phyloP scores from a whole-genome alignment of 805 yeast genomes.

The Geotrichum ghanense region DNA sequence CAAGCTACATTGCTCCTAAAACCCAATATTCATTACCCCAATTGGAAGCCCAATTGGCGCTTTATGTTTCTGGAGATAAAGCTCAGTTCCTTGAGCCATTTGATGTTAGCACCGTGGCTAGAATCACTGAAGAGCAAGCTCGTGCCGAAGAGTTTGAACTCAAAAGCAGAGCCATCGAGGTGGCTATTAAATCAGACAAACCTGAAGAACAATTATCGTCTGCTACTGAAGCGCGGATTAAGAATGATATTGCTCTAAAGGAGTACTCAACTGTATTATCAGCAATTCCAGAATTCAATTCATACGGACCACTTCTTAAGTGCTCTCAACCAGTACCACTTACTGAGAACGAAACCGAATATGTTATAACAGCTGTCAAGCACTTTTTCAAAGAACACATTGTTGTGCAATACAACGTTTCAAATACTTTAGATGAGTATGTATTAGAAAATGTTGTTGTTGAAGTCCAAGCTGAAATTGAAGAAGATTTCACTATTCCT shows the following conservation, averaged over 20 bases:
- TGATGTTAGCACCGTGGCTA: slow-evolving; percentile 58
- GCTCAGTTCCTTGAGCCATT: slow-evolving; percentile 43
- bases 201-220: slow-evolving; percentile 23
- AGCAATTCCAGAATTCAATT: slow-evolving; percentile 58
- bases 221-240: slow-evolving; percentile 14
- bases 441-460: slow-evolving; percentile 58
- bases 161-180: slow-evolving; percentile 45
- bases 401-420: slow-evolving; percentile 70
- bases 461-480: slow-evolving; percentile 24
- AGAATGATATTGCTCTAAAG: slow-evolving; percentile 12
- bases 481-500: slow-evolving; percentile 69
- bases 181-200: slow-evolving; percentile 46
- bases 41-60: slow-evolving; percentile 66
- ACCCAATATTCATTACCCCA: slow-evolving; percentile 61
- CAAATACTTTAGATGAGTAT: slow-evolving; percentile 73
- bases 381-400: slow-evolving; percentile 68
- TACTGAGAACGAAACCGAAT: slow-evolving; percentile 89
- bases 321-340: slow-evolving; percentile 54
- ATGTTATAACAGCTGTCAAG: slow-evolving; percentile 73
- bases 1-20: slow-evolving; percentile 50
- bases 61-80: slow-evolving; percentile 49
- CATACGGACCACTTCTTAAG: slow-evolving; percentile 66
- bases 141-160: slow-evolving; percentile 23
- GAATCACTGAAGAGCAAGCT: slow-evolving; percentile 28
- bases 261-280: slow-evolving; percentile 57